Percentiles rank a stretch among this genome's conserved stretches.
phyloP scores from a whole-genome alignment of 1,139 yeast genomes.

The Zhuliangozyma blackwelliae region DNA sequence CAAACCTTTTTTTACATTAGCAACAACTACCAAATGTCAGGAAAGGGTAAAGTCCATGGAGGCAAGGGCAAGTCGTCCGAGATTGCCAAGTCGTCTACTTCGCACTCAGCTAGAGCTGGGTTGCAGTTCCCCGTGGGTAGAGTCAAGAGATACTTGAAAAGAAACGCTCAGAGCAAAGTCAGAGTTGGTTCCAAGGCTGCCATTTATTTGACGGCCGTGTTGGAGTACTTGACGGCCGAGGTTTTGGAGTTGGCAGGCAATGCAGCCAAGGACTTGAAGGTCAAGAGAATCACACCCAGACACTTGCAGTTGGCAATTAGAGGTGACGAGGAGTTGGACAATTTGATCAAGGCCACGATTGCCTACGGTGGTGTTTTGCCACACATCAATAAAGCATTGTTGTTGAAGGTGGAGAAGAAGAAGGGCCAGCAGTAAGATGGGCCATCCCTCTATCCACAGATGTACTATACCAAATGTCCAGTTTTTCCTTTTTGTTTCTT shows the following conservation, averaged over 20 bases:
- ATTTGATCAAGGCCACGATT: conserved; percentile 92
- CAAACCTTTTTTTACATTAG: conserved; percentile 1
- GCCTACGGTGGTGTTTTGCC: conserved; percentile 99
- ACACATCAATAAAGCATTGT: conserved; percentile 88
- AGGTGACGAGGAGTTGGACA: conserved; percentile 98
- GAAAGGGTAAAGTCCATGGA: conserved; percentile 89
- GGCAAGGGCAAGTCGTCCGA: conserved; percentile 91
- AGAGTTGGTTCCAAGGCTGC: conserved; percentile 98
- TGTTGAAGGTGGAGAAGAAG: conserved; percentile 89
- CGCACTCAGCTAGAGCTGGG: conserved; percentile 97
- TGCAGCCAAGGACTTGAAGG: conserved; percentile 97
- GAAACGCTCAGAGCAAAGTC: conserved; percentile 85
- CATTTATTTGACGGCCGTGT: conserved; percentile 91
- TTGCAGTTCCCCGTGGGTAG: conserved; percentile 98
- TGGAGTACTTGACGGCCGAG: conserved; percentile 97
- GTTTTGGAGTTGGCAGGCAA: conserved; percentile 98
- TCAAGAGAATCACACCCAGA: conserved; percentile 98
- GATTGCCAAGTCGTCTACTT: conserved; percentile 61
- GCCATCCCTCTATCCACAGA: background rate
- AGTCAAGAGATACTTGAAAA: conserved; percentile 91
- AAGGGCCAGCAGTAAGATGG: conserved; percentile 39
- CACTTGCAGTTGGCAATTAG: conserved; percentile 97
- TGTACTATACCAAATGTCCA: background rate
- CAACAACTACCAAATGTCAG: conserved; percentile 52
- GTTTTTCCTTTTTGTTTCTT: background rate